A percentile compares a stretch with the other conserved stretches of the same genome.
Evolutionary conservation across 2,329 filamentous ascomycete species (phyloP).

Genomic region (Fusarium oligoseptatum): DNA sequence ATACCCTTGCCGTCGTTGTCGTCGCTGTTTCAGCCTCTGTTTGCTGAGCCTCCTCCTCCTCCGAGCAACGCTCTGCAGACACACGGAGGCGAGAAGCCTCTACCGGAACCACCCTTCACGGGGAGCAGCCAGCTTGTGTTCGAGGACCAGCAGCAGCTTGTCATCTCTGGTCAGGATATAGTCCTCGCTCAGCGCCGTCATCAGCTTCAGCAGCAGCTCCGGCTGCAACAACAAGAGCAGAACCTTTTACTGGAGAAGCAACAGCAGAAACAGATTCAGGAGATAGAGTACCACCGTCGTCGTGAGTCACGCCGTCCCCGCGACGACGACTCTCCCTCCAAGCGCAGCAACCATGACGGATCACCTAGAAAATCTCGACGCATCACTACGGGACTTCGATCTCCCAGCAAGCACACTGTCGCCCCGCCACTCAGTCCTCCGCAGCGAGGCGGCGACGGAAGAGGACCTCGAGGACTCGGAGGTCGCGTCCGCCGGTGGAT

Average conservation of each 20-base stretch:
- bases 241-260: constrained; percentile 36
- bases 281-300: constrained; percentile 33
- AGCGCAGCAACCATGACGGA: constrained; percentile 47
- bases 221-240: constrained; percentile 17
- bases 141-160: constrained; percentile 51
- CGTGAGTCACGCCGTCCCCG: constrained; percentile 21
- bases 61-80: constrained; percentile 2
- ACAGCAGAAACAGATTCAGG: constrained; percentile 37
- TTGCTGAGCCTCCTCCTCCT: constrained; percentile 21
- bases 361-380: constrained; percentile 61
- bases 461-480: constrained; percentile 60
- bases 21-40: constrained; percentile 35
- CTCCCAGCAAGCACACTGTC: constrained; percentile 59
- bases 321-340: constrained; percentile 5
- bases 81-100: constrained; percentile 41
- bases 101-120: constrained; percentile 43
- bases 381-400: constrained; percentile 68
- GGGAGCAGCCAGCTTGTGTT: constrained; percentile 47
- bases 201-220: constrained; percentile 35
- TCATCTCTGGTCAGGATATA: constrained; percentile 50
- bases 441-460: constrained; percentile 53
- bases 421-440: constrained; percentile 50
- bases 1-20: constrained; percentile 50
- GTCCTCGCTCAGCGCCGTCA: constrained; percentile 43
- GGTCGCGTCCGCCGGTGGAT: constrained; percentile 66